Evolutionary conservation across 768 basidiomycete species (phyloP).

Genomic region (Phaeolepiota aurea): DNA sequence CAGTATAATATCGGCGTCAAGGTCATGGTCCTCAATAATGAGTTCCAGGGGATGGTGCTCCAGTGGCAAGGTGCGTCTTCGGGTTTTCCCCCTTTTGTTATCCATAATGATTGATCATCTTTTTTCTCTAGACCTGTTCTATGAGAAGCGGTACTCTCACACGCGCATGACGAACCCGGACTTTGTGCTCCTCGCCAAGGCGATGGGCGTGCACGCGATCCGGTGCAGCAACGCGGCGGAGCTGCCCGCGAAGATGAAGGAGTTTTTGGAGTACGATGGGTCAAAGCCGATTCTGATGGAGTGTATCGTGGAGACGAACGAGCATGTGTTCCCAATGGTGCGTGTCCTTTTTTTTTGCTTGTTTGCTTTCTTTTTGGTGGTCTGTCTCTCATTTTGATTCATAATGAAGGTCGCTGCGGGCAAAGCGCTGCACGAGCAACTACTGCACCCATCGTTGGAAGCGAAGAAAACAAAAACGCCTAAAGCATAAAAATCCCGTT

Average conservation of each 20-base stretch:
- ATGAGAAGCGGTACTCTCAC: constrained; percentile 94
- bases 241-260: constrained; percentile 93
- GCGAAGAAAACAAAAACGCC: no score
- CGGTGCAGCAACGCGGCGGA: constrained; percentile 64
- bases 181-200: constrained; percentile 80
- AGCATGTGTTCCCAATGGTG: constrained; percentile 92
- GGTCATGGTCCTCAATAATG: constrained; percentile 88
- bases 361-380: no score
- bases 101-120: constrained; percentile 11
- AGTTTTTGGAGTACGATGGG: constrained; percentile 92
- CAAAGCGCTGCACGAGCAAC: constrained; percentile 88
- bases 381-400: no score
- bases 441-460: constrained; percentile 57
- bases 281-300: constrained; percentile 86
- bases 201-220: constrained; percentile 92
- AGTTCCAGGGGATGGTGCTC: constrained; percentile 98
- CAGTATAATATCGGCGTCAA: constrained; percentile 94
- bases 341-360: no score
- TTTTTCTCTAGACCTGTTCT: constrained; percentile 70
- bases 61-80: constrained; percentile 99
- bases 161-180: constrained; percentile 94
- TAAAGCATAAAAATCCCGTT: constrained; percentile 12
- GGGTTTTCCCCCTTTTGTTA: no score
- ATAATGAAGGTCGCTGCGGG: constrained; percentile 71
- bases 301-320: constrained; percentile 74